Evolutionary conservation across 768 basidiomycete species (phyloP), one percentile per base, ranked within the genome.

Genomic region (Termitomyces sp.): DNA sequence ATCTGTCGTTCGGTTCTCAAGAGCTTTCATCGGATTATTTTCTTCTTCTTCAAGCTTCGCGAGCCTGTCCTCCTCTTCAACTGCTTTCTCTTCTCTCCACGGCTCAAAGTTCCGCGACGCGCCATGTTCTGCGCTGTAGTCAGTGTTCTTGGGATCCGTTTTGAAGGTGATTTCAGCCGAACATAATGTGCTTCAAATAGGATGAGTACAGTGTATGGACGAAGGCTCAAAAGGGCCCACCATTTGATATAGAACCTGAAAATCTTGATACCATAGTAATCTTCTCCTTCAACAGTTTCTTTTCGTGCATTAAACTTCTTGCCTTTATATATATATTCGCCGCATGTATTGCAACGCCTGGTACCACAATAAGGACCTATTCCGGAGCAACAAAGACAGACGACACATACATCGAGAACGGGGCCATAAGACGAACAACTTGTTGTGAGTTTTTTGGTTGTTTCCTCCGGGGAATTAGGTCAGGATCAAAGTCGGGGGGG

Each of bases 301-400:
- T 99, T 98, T 51, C 96, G 83, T 5, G 97, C 97, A 66, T 99
- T 98, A 79, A 99, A 99, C 74, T 99, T 99, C 80, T 99, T 99
- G 50, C 97, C 97, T 72, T 99, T 98, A 75, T 98, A 96, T 56
- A 99, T 91, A 68, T 98, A 99, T 75, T 99, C 97, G 50, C 95
- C 97, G 67, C 97, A 99, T 3, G 93, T 93, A 67, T 94, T 95
- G 68, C 89, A 91, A 66, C 92, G 86, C 91, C 91, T 93, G 6
- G 50, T 33, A 43, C 33, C 36, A n/a, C 3, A 12, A 57, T 70
- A 9, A 69, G 61, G 50, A 47, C 38, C 2, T 43, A 33, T 50
- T 13, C 16, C 1, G 20, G n/a, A 30, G 36, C 26, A 50, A 7
- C 36, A 56, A 33, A 12, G 47, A 32, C 7, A 23, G 13, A 49